Conservation (phyloP, 257 asterid genomes). For the Petunia secreta region DNA sequence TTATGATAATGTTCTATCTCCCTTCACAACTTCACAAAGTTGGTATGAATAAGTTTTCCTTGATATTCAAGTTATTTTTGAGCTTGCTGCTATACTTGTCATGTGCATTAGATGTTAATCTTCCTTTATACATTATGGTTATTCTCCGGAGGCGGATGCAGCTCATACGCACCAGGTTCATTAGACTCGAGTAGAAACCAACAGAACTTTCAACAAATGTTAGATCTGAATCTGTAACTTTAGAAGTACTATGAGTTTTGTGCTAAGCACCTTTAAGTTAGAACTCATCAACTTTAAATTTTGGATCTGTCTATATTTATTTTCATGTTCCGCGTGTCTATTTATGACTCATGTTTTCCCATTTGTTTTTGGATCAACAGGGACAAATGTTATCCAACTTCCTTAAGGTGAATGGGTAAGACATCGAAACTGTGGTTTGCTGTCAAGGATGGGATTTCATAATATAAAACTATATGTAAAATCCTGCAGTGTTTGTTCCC, state of each 20-base stretch:
- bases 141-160: too few species aligned
- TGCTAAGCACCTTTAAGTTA: too few species aligned
- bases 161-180: too few species aligned
- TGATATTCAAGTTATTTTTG: too few species aligned
- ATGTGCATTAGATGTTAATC: background rate
- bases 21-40: background rate
- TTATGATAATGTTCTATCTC: background rate
- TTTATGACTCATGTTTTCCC: background rate
- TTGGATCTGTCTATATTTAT: background rate
- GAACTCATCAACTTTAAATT: too few species aligned
- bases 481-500: background rate
- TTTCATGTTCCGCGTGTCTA: background rate
- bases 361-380: conserved; percentile 2
- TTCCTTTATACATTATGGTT: background rate
- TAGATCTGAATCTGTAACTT: too few species aligned
- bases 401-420: background rate
- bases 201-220: too few species aligned
- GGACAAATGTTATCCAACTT: background rate
- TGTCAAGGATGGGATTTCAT: background rate
- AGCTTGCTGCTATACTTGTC: too few species aligned
- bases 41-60: background rate
- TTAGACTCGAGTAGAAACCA: too few species aligned
- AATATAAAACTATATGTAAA: background rate
- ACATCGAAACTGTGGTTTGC: background rate
- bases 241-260: too few species aligned